Evolutionary conservation across 345 rosid species (phyloP), one percentile per base, ranked within the genome.

Genomic region (Brassica cretica): DNA sequence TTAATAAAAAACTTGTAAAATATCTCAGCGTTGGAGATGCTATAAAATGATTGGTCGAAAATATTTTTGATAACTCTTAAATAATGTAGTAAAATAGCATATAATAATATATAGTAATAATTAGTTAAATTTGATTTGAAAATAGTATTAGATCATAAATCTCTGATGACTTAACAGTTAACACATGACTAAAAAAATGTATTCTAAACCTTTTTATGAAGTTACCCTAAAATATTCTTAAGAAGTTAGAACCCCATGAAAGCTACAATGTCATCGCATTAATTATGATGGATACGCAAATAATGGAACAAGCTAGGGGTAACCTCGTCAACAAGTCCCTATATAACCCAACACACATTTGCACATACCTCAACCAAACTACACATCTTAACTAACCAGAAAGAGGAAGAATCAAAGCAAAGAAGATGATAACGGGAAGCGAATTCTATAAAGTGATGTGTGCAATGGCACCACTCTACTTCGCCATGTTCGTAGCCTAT

Each of bases 371-470:
- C 56, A 41, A 66, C 59, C 24, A 77, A 68, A 68, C 58, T 62
- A 59, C 61, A 74, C 62, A 79, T 27, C 44, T 53, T 51, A 27
- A 68, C 9, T 18, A 74, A 44, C 66, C 37, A 59, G 41, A 37
- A 68, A 58, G 60, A 71, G 63, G 11, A 59, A 81, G 73, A 86
- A 83, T 82, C 84, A 85, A 68, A 75, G 68, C 3, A 76, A 35
- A 59, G 37, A 70, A 88, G 69, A 95, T 95, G 99, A 95, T 95
- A 67, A 86, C 89, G 0, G 74, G 71, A 2, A 5, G 41, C n/a
- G 98, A 95, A 41, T 95, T 95, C 82, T 95, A 95, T 89, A 90
- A 89, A 63, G 99, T 95, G 55, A 93, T 95, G 98, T 93, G 98
- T 8, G 96, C 99, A 19, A 82, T 95, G 93, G 94, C 91, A 39